Conservation (phyloP, 2,329 filamentous ascomycete species). For the Scortechinia acanthostroma region DNA sequence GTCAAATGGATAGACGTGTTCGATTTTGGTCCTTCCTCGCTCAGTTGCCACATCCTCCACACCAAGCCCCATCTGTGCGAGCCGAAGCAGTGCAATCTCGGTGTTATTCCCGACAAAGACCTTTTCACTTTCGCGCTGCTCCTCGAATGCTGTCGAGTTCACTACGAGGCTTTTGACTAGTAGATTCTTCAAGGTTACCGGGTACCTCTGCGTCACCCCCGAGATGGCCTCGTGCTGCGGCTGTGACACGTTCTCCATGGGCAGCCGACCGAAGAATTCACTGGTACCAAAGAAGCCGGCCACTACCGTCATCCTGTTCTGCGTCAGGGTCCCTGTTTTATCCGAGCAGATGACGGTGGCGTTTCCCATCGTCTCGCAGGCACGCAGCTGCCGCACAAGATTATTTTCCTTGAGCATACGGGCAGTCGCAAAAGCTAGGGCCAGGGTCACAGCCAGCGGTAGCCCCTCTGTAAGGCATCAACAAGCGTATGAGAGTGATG, state of each 20-base stretch:
- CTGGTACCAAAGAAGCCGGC: conserved; percentile 60
- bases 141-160: conserved; percentile 44
- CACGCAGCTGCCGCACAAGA: conserved; percentile 58
- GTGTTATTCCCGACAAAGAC: conserved; percentile 48
- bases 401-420: conserved; percentile 66
- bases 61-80: conserved; percentile 39
- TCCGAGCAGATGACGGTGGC: conserved; percentile 73
- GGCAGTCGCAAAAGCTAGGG: conserved; percentile 60
- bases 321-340: conserved; percentile 70
- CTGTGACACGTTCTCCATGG: conserved; percentile 8
- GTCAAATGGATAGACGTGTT: conserved; percentile 44
- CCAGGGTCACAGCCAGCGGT: conserved; percentile 61
- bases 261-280: conserved; percentile 40
- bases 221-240: neutral
- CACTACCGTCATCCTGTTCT: conserved; percentile 72
- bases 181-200: neutral
- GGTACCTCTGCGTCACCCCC: neutral
- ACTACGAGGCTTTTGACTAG: neutral
- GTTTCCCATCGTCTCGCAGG: conserved; percentile 68
- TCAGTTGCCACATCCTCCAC: conserved; percentile 35
- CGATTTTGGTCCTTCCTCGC: conserved; percentile 33
- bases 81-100: conserved; percentile 41
- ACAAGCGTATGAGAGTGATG: neutral
- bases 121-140: conserved; percentile 31
- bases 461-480: conserved; percentile 37